Percentiles rank a stretch among this genome's conserved stretches.
Evolutionary conservation across 768 basidiomycete species (phyloP).

Genomic region (Pisolithus microcarpus): DNA sequence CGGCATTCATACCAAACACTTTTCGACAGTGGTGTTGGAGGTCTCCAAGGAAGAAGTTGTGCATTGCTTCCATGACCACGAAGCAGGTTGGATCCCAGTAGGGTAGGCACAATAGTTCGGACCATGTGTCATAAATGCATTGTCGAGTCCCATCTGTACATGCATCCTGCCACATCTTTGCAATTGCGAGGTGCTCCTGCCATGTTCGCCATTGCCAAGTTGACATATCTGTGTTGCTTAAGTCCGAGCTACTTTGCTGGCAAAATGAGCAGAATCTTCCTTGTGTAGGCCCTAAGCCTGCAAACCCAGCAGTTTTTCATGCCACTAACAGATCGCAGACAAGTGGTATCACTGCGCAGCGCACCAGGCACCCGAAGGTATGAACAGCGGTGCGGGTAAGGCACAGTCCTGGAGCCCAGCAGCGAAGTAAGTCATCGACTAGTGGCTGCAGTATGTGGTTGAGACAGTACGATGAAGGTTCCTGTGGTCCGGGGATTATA

Average conservation of each 20-base stretch:
- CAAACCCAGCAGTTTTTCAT: conserved; percentile 18
- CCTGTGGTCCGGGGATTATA: conserved; percentile 9
- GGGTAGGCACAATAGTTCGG: conserved; percentile 24
- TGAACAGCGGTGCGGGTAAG: conserved; percentile 17
- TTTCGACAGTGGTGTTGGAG: conserved; percentile 5
- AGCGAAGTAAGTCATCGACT: conserved; percentile 28
- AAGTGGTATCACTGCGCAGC: conserved; percentile 22
- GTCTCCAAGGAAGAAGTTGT: conserved; percentile 25
- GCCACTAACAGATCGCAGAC: conserved; percentile 19
- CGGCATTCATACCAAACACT: conserved; percentile 12
- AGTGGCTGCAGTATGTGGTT: conserved; percentile 35
- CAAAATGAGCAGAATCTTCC: conserved; percentile 22
- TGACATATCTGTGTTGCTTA: conserved; percentile 14
- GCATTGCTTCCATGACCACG: conserved; percentile 33
- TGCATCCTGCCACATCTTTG: conserved; percentile 10
- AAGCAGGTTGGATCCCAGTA: conserved; percentile 29
- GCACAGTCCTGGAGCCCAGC: conserved; percentile 29
- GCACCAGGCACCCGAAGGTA: conserved; percentile 22
- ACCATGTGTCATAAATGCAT: conserved; percentile 15
- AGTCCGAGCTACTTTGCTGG: conserved; percentile 3
- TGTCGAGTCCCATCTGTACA: conserved; percentile 8
- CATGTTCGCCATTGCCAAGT: conserved; percentile 13
- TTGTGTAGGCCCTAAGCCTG: conserved; percentile 3
- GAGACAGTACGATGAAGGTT: conserved; percentile 24
- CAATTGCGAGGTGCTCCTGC: conserved; percentile 11